Evolutionary conservation across 495 filamentous ascomycete genomes (phyloP).

Genomic region (Peziza echinospora): DNA sequence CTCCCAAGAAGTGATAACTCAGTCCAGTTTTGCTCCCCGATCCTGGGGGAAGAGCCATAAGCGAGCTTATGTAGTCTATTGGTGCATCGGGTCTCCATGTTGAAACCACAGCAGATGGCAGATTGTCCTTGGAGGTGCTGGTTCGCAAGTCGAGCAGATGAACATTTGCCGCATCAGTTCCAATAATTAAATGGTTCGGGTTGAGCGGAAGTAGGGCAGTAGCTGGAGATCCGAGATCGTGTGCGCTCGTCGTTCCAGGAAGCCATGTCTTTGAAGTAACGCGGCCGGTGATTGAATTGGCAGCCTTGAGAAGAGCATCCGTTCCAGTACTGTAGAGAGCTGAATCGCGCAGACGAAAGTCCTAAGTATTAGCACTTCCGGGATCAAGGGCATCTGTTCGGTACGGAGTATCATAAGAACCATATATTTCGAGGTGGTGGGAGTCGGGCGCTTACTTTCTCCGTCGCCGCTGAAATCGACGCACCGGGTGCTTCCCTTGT

Average conservation of each 20-base stretch:
- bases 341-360: too few relatives aligned
- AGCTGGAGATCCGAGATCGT: background rate
- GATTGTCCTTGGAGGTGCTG: slow-evolving; percentile 25
- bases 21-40: slow-evolving; percentile 35
- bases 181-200: slow-evolving; percentile 71
- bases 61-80: slow-evolving; percentile 76
- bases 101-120: background rate
- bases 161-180: slow-evolving; percentile 69
- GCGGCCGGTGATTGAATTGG: slow-evolving; percentile 52
- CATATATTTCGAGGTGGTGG: too few relatives aligned
- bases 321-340: slow-evolving; percentile 70
- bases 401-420: too few relatives aligned
- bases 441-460: slow-evolving; percentile 19
- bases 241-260: slow-evolving; percentile 9
- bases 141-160: slow-evolving; percentile 78
- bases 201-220: slow-evolving; percentile 20
- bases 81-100: slow-evolving; percentile 30
- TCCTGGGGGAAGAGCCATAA: slow-evolving; percentile 63
- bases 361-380: too few relatives aligned
- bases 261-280: slow-evolving; percentile 50
- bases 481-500: slow-evolving; percentile 76
- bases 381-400: too few relatives aligned
- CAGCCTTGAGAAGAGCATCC: slow-evolving; percentile 76
- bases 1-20: slow-evolving; percentile 80
- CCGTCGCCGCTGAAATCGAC: slow-evolving; percentile 62